Evolutionary conservation across 2,329 filamentous ascomycete species (phyloP).

Genomic region (Leptographium flavum): DNA sequence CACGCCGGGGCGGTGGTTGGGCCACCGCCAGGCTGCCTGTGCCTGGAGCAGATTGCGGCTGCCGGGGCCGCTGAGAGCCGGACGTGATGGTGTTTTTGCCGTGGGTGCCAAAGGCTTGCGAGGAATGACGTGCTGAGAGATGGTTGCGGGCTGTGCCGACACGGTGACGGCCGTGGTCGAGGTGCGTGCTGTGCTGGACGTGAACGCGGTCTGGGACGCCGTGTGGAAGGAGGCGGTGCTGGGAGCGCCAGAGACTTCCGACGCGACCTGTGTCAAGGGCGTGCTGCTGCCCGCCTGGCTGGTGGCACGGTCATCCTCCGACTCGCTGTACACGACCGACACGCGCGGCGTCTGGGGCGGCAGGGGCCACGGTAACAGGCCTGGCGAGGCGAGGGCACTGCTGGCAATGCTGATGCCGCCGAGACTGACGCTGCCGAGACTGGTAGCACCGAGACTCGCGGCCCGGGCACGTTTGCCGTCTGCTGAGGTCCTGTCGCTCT

Average conservation of each 20-base stretch:
- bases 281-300: neutral
- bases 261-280: too few relatives aligned
- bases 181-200: neutral
- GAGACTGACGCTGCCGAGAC: slow-evolving; percentile 1
- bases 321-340: neutral
- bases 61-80: slow-evolving; percentile 2
- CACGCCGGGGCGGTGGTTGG: neutral
- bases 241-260: neutral
- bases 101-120: neutral
- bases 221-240: neutral
- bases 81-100: slow-evolving; percentile 4
- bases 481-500: too few relatives aligned
- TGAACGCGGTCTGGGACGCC: neutral
- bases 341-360: slow-evolving; percentile 10
- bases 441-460: too few relatives aligned
- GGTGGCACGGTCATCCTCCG: neutral
- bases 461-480: too few relatives aligned
- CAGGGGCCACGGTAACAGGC: slow-evolving; percentile 8
- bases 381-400: slow-evolving; percentile 10
- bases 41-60: slow-evolving; percentile 7
- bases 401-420: slow-evolving; percentile 10
- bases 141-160: neutral
- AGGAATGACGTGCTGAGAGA: neutral
- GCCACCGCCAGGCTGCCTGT: neutral
- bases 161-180: neutral